Percentiles rank a stretch among this genome's conserved stretches.
phyloP scores from a whole-genome alignment of 352 stramenopile genomes.

The Phytophthora capsici region DNA sequence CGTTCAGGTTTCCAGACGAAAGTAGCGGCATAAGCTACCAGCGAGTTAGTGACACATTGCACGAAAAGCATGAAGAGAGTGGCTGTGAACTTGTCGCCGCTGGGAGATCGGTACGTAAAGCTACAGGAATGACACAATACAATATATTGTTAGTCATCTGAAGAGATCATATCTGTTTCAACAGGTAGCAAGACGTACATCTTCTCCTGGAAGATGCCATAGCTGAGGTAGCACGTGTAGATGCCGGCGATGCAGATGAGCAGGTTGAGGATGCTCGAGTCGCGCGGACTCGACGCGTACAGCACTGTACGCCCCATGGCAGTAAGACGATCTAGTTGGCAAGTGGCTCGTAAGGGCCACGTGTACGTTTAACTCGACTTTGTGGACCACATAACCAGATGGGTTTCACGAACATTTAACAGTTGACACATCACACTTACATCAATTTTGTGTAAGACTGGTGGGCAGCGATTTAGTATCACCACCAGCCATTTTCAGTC shows the following conservation, averaged over 20 bases:
- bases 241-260: conserved; percentile 88
- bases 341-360: conserved; percentile 4
- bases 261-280: conserved; percentile 85
- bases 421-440: neutral
- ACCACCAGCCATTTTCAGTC: neutral
- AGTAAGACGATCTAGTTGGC: conserved; percentile 16
- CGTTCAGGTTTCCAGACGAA: conserved; percentile 85
- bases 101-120: conserved; percentile 86
- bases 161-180: neutral
- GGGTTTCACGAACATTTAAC: neutral
- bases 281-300: conserved; percentile 46
- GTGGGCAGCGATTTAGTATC: too few relatives aligned
- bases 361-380: neutral
- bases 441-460: neutral
- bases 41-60: conserved; percentile 91
- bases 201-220: conserved; percentile 94
- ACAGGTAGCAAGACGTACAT: conserved; percentile 60
- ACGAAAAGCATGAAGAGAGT: conserved; percentile 94
- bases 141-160: too few relatives aligned
- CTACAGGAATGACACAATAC: conserved; percentile 30
- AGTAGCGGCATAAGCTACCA: conserved; percentile 85
- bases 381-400: conserved; percentile 1
- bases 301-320: conserved; percentile 54
- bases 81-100: conserved; percentile 89
- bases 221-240: conserved; percentile 93